Evolutionary conservation across 768 basidiomycete genomes (phyloP).

Genomic region (Termitomyces eurrhizus): DNA sequence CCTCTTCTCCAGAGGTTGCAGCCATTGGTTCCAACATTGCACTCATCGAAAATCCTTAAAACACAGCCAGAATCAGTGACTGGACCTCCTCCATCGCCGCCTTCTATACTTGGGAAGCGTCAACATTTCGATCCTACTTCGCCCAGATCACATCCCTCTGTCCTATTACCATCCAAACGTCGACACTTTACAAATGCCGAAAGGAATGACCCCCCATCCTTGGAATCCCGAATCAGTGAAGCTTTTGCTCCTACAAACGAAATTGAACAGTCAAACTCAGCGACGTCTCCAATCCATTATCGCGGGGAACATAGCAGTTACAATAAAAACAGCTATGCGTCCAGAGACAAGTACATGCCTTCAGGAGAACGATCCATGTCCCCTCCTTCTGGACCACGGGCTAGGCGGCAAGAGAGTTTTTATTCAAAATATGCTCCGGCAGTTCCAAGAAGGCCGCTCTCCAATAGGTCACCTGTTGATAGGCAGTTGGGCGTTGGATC

Average conservation of each 20-base stretch:
- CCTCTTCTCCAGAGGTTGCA: constrained; percentile 8
- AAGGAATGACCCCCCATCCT: not conserved
- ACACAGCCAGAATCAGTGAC: not conserved
- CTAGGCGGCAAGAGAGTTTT: not conserved
- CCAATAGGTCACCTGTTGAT: not conserved
- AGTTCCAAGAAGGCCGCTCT: not conserved
- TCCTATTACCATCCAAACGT: not conserved
- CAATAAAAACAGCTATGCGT: not conserved
- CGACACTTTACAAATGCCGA: not conserved
- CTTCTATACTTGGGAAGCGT: constrained; percentile 10
- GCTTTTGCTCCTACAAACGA: not conserved
- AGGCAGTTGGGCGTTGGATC: not conserved
- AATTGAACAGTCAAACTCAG: not conserved
- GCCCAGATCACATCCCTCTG: not conserved
- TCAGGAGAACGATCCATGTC: not conserved
- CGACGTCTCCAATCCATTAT: not conserved
- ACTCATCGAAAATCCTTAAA: not conserved
- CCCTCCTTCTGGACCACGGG: constrained; percentile 6
- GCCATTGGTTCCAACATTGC: not conserved
- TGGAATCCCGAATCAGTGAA: constrained; percentile 4
- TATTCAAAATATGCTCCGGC: not conserved
- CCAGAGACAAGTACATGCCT: not conserved
- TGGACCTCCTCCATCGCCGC: not conserved
- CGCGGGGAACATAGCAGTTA: not conserved
- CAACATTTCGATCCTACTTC: not conserved